These are phyloP conservation scores for Scopulariopsis brevicaulis DNA, from an alignment of 2,329 filamentous ascomycete species.

Conservation along the genomic window DNA sequence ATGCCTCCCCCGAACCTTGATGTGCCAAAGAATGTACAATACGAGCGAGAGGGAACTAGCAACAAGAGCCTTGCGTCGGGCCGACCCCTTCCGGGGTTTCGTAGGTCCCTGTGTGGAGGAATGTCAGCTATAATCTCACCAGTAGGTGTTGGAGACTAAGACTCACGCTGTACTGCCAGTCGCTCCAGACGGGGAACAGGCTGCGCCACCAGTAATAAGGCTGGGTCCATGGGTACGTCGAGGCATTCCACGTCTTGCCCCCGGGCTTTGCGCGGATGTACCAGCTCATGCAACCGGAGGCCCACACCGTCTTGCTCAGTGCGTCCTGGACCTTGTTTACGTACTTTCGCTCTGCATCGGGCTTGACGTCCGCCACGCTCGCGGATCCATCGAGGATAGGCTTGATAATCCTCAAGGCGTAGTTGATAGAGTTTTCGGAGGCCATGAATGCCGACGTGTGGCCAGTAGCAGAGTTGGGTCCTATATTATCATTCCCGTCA, in stretches of 20 bases:
- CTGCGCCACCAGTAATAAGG: constrained; percentile 21
- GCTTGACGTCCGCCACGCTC: constrained; percentile 18
- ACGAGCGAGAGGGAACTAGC: no score
- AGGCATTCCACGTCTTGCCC: constrained; percentile 19
- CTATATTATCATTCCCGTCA: no score
- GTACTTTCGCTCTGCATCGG: constrained; percentile 21
- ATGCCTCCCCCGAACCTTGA: no score
- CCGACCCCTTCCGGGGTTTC: no score
- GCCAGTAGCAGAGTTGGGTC: constrained; percentile 49
- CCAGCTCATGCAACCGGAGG: constrained; percentile 18
- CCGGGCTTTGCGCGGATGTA: constrained; percentile 15
- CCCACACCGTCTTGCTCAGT: constrained; percentile 21
- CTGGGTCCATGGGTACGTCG: constrained; percentile 23
- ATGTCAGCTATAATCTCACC: no score
- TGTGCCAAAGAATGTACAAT: no score
- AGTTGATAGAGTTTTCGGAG: constrained; percentile 49
- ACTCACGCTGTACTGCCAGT: constrained; percentile 21
- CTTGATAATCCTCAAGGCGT: constrained; percentile 45
- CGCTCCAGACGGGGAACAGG: constrained; percentile 20
- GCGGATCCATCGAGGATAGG: constrained; percentile 24
- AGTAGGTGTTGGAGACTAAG: no score
- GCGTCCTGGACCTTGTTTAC: constrained; percentile 18
- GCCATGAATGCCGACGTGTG: constrained; percentile 50
- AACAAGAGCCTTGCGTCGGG: no score
- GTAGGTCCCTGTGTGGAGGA: no score